Evolutionary conservation across 805 yeast genomes (phyloP), one percentile per base, ranked within the genome.

Genomic region (Candida chilensis): DNA sequence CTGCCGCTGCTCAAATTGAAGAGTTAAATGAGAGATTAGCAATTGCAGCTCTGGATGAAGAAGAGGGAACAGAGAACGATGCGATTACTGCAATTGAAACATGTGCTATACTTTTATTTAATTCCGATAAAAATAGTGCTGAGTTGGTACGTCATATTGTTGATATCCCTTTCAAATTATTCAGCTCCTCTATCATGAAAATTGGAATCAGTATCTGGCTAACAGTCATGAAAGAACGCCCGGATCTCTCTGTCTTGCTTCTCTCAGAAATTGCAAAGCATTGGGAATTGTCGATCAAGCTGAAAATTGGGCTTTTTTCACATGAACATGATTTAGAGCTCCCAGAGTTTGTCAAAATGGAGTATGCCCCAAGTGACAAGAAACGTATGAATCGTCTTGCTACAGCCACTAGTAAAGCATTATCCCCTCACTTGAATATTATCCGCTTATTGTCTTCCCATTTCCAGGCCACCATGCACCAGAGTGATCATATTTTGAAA

Each of bases 291-390:
- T 69, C 90, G 1, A 71, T 86, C 27, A 64, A 69, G 20, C 55
- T 64, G 18, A 57, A 58, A 17, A 57, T 57, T 24, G 96, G 97
- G 3, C 50, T 90, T 8, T 88, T 71, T 50, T 70, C 78, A 5
- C 63, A 58, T 4, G 42, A 53, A 5, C 55, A 57, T 38, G 94
- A 87, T 48, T 48, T 73, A 5, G 45, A 42, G 1, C 58, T 65
- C 32, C 78, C 90, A 16, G 83, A 78, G 32, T 78, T 64, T 50
- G 57, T 71, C 38, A 67, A 64, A 30, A 92, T 92, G 98, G 92
- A 84, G 38, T 92, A 92, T 44, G 59, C 87, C 1, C 96, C 98
- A 8, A 77, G 94, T 27, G 78, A 81, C 53, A 78, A 74, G 40
- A 60, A 62, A 27, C 64, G 61, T 5, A 65, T 78, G 5, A 70